Percentiles rank a stretch among this genome's conserved stretches.
phyloP scores from a whole-genome alignment of 1,284 basidiomycete genomes.

The Phylloporus sp. region DNA sequence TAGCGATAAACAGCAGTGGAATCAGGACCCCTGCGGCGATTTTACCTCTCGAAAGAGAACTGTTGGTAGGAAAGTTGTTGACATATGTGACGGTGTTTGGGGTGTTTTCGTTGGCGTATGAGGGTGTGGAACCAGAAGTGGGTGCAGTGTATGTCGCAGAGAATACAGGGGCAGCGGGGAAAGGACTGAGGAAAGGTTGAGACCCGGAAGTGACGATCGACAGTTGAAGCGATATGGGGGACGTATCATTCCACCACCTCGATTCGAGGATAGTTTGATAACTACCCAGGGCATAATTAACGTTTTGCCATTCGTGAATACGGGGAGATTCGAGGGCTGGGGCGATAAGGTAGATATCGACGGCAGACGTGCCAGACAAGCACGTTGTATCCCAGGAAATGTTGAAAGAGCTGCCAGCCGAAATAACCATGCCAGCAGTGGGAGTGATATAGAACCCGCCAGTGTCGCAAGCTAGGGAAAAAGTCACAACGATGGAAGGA shows the following conservation, averaged over 20 bases:
- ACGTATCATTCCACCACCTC: conserved; percentile 80
- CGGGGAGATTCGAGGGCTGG: conserved; percentile 54
- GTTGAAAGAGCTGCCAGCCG: conserved; percentile 62
- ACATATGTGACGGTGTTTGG: conserved; percentile 49
- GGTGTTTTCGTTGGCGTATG: conserved; percentile 48
- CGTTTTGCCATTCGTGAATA: conserved; percentile 70
- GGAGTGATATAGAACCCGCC: conserved; percentile 77
- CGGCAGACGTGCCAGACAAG: conserved; percentile 48
- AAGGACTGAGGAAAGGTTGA: conserved; percentile 61
- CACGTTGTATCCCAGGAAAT: conserved; percentile 80
- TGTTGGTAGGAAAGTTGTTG: conserved; percentile 46
- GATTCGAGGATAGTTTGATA: conserved; percentile 67
- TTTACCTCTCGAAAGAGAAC: conserved; percentile 62
- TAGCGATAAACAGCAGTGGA: conserved; percentile 66
- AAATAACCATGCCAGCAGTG: conserved; percentile 57
- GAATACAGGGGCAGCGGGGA: conserved; percentile 79
- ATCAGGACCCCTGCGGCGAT: conserved; percentile 82
- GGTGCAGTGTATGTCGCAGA: conserved; percentile 66
- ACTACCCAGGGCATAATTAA: conserved; percentile 63
- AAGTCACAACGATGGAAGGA: conserved; percentile 11
- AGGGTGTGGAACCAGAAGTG: conserved; percentile 51
- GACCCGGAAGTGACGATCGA: conserved; percentile 66
- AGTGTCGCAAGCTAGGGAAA: conserved; percentile 54
- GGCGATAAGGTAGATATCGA: conserved; percentile 82
- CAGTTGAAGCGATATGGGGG: conserved; percentile 66